Percentiles rank a stretch among this genome's conserved stretches.
Evolutionary conservation across 192 early-diverging fungal genomes (phyloP).

Genomic region (Podila minutissima): DNA sequence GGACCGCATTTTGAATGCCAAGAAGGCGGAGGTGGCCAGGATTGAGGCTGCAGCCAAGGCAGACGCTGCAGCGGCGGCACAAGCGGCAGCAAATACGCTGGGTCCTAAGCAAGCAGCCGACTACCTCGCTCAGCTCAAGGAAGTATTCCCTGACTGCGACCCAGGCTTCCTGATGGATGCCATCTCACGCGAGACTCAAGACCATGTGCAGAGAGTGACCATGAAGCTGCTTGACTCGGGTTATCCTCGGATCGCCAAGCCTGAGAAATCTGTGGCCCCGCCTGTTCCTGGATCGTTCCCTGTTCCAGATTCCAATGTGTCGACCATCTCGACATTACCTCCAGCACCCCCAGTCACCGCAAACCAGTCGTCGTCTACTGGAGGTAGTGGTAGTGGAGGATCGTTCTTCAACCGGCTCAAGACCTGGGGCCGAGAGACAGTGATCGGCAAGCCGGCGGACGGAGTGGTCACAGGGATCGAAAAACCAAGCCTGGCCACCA

Average conservation of each 20-base stretch:
- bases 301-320: slow-evolving; percentile 11
- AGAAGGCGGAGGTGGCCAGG: slow-evolving; percentile 43
- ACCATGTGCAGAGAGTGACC: slow-evolving; percentile 66
- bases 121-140: slow-evolving; percentile 52
- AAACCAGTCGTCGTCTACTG: background rate
- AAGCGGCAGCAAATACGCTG: slow-evolving; percentile 12
- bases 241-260: slow-evolving; percentile 58
- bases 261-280: background rate
- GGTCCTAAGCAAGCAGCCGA: slow-evolving; percentile 21
- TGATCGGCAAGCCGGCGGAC: slow-evolving; percentile 20
- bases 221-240: slow-evolving; percentile 65
- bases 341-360: background rate
- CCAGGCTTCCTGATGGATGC: slow-evolving; percentile 61
- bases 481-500: slow-evolving; percentile 2
- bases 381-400: slow-evolving; percentile 10
- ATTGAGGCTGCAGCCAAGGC: slow-evolving; percentile 35
- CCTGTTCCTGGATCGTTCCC: slow-evolving; percentile 31
- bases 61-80: slow-evolving; percentile 19
- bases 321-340: slow-evolving; percentile 41
- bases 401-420: slow-evolving; percentile 37
- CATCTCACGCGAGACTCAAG: slow-evolving; percentile 57
- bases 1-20: slow-evolving; percentile 63
- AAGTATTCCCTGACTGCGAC: slow-evolving; percentile 77
- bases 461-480: slow-evolving; percentile 18
- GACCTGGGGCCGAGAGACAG: slow-evolving; percentile 26